Evolutionary conservation across 352 stramenopile species (phyloP).

Genomic region (Phytophthora constricta): DNA sequence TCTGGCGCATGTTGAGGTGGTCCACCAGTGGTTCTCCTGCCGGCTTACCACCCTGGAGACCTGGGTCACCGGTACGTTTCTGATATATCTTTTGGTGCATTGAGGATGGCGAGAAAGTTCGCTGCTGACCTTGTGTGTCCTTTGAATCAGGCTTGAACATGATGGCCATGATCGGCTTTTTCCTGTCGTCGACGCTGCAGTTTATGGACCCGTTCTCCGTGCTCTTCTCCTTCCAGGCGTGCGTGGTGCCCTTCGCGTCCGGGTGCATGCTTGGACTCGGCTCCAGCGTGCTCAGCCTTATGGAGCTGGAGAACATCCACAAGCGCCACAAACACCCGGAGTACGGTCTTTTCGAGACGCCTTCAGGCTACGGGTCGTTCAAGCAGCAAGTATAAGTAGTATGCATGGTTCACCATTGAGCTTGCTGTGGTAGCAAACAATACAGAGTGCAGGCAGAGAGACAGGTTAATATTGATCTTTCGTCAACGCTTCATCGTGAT

Average conservation of each 20-base stretch:
- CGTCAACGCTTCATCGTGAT: slow-evolving; percentile 6
- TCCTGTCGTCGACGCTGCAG: slow-evolving; percentile 81
- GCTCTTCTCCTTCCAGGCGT: slow-evolving; percentile 77
- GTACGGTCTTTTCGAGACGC: slow-evolving; percentile 70
- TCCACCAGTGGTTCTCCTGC: slow-evolving; percentile 86
- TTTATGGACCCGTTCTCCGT: slow-evolving; percentile 86
- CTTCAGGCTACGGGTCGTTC: slow-evolving; percentile 49
- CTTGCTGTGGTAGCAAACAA: slow-evolving; percentile 26
- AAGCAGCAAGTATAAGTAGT: slow-evolving; percentile 46
- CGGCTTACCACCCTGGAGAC: slow-evolving; percentile 62
- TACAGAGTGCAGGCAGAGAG: slow-evolving; percentile 22
- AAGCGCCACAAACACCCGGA: slow-evolving; percentile 84
- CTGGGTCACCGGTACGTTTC: slow-evolving; percentile 55
- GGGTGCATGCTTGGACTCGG: slow-evolving; percentile 72
- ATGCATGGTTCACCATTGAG: slow-evolving; percentile 19
- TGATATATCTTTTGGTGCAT: slow-evolving; percentile 1
- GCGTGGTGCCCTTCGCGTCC: slow-evolving; percentile 73
- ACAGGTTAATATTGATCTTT: slow-evolving; percentile 45
- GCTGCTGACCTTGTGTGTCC: slow-evolving; percentile 29
- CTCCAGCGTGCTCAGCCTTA: slow-evolving; percentile 70
- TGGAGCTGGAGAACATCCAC: slow-evolving; percentile 82
- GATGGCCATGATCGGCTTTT: slow-evolving; percentile 71
- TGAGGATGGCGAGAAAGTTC: neutral
- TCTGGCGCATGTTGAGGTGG: slow-evolving; percentile 82
- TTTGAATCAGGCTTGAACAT: slow-evolving; percentile 56